Evolutionary conservation across 495 filamentous ascomycete genomes (phyloP), one percentile per base, ranked within the genome.

Genomic region (Lophium mytilinum): DNA sequence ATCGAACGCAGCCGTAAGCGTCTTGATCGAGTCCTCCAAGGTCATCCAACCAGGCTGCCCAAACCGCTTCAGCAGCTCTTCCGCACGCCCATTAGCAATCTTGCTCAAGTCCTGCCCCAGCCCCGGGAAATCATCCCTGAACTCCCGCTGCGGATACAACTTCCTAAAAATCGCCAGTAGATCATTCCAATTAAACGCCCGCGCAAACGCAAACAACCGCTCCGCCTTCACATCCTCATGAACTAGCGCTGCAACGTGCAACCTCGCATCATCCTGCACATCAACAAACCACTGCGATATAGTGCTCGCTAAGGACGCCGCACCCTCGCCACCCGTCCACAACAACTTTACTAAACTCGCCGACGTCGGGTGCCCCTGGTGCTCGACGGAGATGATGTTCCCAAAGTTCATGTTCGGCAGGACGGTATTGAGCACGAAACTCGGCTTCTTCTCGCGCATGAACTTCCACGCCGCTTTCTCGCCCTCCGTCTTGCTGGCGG

Each of bases 401-500:
- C 51, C 5, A 62, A 72, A 59, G 62, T 75, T 68, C 34, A 51
- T 43, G n/a, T 47, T 53, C 36, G 81, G 79, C 35, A 83, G 68
- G 5, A 84, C 63, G 3, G 76, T 55, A 36, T 80, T 80, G 56
- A 82, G 69, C 1, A 58, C 69, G 54, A 80, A 82, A 0, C 37
- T 15, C 0, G 76, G 75, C 30, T 74, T 68, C 14, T 79, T 45
- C 36, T 77, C 69, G 17, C 76, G 67, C 2, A 76, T 57, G 53
- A 80, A 83, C 42, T 73, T 66, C 79, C 77, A 83, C 3, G 78
- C 63, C 3, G 71, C 67, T 24, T 68, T 71, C 65, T 85, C 82
- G 0, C 70, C 76, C 21, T 75, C 71, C 0, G 71, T 75, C 57
- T 86, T 84, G 56, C 75, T 78, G 0, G 79, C 79, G 0, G 64